These are phyloP conservation scores for Herpetomonas samuelpessoai DNA, from an alignment of 208 protist species.

Conservation along the genomic window DNA sequence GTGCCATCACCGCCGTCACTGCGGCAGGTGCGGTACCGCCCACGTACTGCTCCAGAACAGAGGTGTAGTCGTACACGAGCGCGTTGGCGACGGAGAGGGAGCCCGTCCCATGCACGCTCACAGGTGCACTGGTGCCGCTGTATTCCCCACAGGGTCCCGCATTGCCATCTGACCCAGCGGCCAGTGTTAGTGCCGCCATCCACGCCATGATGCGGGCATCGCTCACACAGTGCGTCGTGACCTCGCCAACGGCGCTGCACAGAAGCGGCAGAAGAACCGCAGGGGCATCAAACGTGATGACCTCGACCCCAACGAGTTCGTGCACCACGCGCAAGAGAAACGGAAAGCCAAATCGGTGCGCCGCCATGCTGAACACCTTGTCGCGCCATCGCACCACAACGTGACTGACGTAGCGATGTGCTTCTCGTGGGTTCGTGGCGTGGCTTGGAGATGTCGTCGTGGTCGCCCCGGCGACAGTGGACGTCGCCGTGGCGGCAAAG, in stretches of 20 bases:
- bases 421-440: conserved; percentile 13
- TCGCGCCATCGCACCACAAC: conserved; percentile 79
- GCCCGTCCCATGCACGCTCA: not conserved
- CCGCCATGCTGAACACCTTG: conserved; percentile 47
- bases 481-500: not conserved
- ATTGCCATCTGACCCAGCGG: not conserved
- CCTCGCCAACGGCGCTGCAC: conserved; percentile 36
- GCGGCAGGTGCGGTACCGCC: not conserved
- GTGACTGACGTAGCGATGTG: conserved; percentile 37
- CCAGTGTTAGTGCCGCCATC: conserved; percentile 40
- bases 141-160: not conserved
- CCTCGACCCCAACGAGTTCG: conserved; percentile 76
- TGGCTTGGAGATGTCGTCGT: no score
- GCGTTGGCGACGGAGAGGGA: not conserved
- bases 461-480: no score
- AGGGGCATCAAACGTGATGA: conserved; percentile 87
- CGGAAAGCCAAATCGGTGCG: conserved; percentile 27
- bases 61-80: conserved; percentile 17
- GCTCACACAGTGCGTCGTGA: conserved; percentile 68
- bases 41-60: conserved; percentile 12
- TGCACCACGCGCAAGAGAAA: conserved; percentile 62
- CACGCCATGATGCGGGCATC: conserved; percentile 86
- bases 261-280: conserved; percentile 61
- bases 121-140: not conserved
- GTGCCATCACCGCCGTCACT: not conserved